These are phyloP conservation scores for Sporothrix phasma DNA, from an alignment of 2,329 filamentous ascomycete genomes.

Conservation along the genomic window DNA sequence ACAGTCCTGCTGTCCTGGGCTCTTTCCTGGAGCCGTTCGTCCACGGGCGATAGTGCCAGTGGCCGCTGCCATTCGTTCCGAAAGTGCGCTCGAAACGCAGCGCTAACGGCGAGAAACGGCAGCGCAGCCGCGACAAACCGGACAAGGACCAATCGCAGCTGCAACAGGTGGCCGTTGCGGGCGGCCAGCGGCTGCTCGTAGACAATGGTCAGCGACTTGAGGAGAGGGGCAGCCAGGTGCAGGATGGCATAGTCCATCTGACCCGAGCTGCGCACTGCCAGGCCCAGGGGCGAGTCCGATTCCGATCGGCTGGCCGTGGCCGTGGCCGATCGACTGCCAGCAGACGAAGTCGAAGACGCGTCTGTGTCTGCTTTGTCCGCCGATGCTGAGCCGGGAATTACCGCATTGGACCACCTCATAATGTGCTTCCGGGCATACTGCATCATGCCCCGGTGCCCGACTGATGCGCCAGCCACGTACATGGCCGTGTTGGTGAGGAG, in stretches of 20 bases:
- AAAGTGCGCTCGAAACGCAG: slow-evolving; percentile 18
- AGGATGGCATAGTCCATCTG: slow-evolving; percentile 15
- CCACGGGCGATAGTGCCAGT: neutral
- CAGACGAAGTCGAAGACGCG: no score
- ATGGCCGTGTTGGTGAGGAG: slow-evolving; percentile 21
- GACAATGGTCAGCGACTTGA: slow-evolving; percentile 19
- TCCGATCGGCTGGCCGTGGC: neutral
- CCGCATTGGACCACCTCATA: slow-evolving; percentile 23
- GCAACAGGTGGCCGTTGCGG: slow-evolving; percentile 12
- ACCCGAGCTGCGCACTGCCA: neutral
- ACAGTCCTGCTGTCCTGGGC: no score
- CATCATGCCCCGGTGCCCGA: slow-evolving; percentile 22
- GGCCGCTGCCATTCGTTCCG: slow-evolving; percentile 15
- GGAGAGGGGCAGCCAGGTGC: slow-evolving; percentile 20
- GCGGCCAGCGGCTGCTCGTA: slow-evolving; percentile 21
- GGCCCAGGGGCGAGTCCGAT: neutral
- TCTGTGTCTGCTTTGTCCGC: neutral
- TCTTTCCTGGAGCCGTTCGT: neutral
- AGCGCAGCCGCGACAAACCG: slow-evolving; percentile 21
- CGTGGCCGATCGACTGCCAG: neutral
- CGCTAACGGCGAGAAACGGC: slow-evolving; percentile 20
- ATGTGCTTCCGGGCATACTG: slow-evolving; percentile 36
- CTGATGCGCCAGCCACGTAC: slow-evolving; percentile 23
- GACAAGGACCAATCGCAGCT: slow-evolving; percentile 22
- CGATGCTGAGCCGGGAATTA: neutral